Conservation (phyloP, 805 yeast genomes). For the Metschnikowia gruessii region DNA sequence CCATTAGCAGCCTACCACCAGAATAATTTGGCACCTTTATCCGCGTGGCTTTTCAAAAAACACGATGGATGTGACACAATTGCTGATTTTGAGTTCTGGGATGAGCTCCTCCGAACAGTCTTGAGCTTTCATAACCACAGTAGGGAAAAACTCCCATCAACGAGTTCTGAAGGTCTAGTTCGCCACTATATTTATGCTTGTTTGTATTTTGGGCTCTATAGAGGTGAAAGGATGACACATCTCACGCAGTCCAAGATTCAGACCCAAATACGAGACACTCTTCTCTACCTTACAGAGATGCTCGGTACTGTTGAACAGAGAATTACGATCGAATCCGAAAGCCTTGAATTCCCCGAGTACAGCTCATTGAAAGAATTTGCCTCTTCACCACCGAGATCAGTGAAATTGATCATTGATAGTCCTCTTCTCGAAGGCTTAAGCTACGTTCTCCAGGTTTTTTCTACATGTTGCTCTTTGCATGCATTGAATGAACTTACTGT, state of each 20-base stretch:
- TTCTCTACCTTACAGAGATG: slow-evolving; percentile 11
- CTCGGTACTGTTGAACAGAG: neutral
- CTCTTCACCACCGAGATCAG: slow-evolving; percentile 4
- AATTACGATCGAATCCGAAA: neutral
- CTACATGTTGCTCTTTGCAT: slow-evolving; percentile 33
- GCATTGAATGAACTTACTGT: slow-evolving; percentile 36
- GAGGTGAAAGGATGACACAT: slow-evolving; percentile 19
- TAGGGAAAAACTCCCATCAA: neutral
- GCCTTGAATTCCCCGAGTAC: slow-evolving; percentile 1
- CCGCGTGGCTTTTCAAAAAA: slow-evolving; percentile 23
- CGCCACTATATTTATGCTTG: slow-evolving; percentile 10
- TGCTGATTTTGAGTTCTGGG: slow-evolving; percentile 15
- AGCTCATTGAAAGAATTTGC: slow-evolving; percentile 21
- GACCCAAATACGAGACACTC: slow-evolving; percentile 28
- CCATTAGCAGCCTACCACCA: slow-evolving; percentile 26
- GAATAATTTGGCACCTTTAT: slow-evolving; percentile 26
- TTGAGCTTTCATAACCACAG: slow-evolving; percentile 2
- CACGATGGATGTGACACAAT: neutral
- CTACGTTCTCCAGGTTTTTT: slow-evolving; percentile 13
- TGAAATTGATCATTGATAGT: neutral
- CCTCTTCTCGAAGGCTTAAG: slow-evolving; percentile 1
- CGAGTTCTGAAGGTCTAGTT: slow-evolving; percentile 2
- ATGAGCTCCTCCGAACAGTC: slow-evolving; percentile 11
- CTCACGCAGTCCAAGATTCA: slow-evolving; percentile 30
- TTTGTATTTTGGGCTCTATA: slow-evolving; percentile 15